These are phyloP conservation scores for Paramecium pentaurelia DNA, from an alignment of 73 alveolate species.

Conservation along the genomic window DNA sequence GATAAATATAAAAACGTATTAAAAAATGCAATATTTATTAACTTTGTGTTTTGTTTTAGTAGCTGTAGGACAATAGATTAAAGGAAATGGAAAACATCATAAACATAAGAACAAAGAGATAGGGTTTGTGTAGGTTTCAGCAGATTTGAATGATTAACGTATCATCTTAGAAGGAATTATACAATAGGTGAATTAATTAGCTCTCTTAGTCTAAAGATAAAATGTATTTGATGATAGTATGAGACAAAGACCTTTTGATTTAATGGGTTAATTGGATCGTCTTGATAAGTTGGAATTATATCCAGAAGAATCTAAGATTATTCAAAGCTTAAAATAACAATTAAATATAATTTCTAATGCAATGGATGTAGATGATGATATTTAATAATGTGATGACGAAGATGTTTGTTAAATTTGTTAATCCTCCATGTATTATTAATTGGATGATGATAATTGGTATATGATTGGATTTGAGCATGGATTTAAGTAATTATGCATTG, in stretches of 20 bases:
- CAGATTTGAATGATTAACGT: conserved; percentile 1
- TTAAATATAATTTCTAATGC: not conserved
- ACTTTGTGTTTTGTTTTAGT: not conserved
- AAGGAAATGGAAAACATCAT: not conserved
- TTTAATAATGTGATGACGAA: not conserved
- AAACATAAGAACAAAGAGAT: not conserved
- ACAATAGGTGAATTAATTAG: conserved; percentile 18
- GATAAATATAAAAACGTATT: not conserved
- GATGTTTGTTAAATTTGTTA: conserved; percentile 7
- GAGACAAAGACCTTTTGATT: not conserved
- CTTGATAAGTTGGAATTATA: not conserved
- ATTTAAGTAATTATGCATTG: not conserved
- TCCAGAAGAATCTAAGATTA: conserved; percentile 13
- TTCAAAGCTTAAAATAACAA: not conserved
- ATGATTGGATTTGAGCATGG: conserved; percentile 45
- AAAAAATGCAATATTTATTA: not conserved
- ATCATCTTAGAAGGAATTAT: conserved; percentile 23
- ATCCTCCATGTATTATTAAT: not conserved
- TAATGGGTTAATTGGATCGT: not conserved
- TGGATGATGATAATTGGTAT: conserved; percentile 42
- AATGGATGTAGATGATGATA: not conserved
- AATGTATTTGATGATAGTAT: conserved; percentile 4
- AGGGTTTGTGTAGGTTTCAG: conserved; percentile 22
- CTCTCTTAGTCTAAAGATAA: not conserved
- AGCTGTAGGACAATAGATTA: not conserved